These are phyloP conservation scores for Paramecium pentaurelia DNA, from an alignment of 73 alveolate genomes.

Conservation along the genomic window DNA sequence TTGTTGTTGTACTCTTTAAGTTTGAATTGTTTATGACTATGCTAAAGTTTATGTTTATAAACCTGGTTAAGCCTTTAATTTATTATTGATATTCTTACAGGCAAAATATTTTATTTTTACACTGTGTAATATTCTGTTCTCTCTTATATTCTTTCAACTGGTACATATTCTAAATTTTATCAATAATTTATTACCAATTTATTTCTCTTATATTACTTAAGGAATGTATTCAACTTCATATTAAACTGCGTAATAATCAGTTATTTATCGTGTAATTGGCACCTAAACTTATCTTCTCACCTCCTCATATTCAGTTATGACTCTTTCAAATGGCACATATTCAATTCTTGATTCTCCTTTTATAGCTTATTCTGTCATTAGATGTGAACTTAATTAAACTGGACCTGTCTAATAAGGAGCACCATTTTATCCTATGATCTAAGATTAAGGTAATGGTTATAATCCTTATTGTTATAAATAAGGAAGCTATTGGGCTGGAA, in stretches of 20 bases:
- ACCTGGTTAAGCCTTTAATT: neutral
- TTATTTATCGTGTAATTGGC: constrained; percentile 45
- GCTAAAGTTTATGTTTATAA: neutral
- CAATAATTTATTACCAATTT: neutral
- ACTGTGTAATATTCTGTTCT: constrained; percentile 57
- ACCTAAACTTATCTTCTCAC: constrained; percentile 57
- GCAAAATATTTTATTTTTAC: constrained; percentile 28
- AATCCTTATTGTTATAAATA: neutral
- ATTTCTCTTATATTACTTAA: constrained; percentile 50
- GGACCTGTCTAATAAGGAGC: neutral
- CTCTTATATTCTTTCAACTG: constrained; percentile 53
- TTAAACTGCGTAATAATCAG: constrained; percentile 61
- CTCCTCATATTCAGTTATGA: constrained; percentile 56
- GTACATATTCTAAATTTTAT: constrained; percentile 20
- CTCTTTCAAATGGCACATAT: constrained; percentile 57
- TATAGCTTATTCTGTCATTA: neutral
- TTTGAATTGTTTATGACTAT: neutral
- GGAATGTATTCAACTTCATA: constrained; percentile 55
- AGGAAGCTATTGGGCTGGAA: neutral
- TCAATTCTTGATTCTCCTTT: constrained; percentile 63
- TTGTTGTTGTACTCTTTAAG: neutral
- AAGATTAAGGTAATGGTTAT: neutral
- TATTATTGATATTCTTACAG: neutral
- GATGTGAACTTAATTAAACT: neutral
- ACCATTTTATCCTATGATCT: neutral